These are phyloP conservation scores for Tolypocladium endophyticum DNA, from an alignment of 2,329 filamentous ascomycete genomes.

Conservation along the genomic window DNA sequence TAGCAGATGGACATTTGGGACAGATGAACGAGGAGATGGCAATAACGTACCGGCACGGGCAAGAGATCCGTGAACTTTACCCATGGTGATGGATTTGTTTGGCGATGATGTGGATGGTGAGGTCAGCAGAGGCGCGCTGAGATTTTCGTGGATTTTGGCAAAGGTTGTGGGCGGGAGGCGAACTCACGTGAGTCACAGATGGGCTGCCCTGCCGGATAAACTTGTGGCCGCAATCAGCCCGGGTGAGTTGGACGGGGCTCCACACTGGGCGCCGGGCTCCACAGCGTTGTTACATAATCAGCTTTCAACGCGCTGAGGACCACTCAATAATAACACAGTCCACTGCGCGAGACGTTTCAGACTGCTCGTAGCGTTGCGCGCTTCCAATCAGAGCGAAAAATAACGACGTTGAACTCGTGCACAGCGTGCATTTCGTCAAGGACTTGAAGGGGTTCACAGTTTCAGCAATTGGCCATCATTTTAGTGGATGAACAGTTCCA, in stretches of 20 bases:
- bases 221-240: neutral
- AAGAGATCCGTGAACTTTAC: conserved; percentile 90
- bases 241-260: too few relatives aligned
- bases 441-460: neutral
- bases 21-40: conserved; percentile 13
- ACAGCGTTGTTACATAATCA: neutral
- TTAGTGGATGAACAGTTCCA: neutral
- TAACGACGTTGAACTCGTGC: neutral
- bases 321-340: too few relatives aligned
- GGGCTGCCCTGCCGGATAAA: conserved; percentile 23
- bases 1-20: conserved; percentile 6
- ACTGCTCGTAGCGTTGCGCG: neutral
- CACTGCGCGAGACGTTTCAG: too few relatives aligned
- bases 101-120: conserved; percentile 24
- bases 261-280: too few relatives aligned
- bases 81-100: conserved; percentile 52
- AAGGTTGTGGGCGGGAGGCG: conserved; percentile 25
- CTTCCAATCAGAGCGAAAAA: neutral
- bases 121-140: conserved; percentile 16
- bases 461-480: neutral
- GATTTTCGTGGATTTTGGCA: conserved; percentile 27
- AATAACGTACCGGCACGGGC: conserved; percentile 58
- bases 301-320: too few relatives aligned
- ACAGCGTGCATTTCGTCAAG: neutral
- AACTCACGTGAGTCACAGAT: conserved; percentile 25